Evolutionary conservation across 1,139 yeast species (phyloP), one percentile per base, ranked within the genome.

Genomic region (Arxiozyma slooffiae): DNA sequence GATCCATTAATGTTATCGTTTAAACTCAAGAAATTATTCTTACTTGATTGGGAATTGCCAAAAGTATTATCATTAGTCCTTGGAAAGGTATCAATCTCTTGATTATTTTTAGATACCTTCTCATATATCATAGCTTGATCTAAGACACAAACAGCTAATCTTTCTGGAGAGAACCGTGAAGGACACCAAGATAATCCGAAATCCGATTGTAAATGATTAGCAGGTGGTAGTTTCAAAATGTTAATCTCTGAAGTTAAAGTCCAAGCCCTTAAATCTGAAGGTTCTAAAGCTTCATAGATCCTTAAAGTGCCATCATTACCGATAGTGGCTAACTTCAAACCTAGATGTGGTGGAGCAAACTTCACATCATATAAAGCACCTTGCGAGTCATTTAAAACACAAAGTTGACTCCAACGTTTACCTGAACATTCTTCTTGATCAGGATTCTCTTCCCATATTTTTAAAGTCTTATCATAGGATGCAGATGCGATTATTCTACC

Each of bases 161-260:
- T 87, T 66, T 90, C 97, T 14, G 81, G 76, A 48, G 85, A 78
- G 56, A 86, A 86, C 62, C 87, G 81, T 1, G 96, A 82, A 0
- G 96, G 95, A 61, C 97, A 89, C 98, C 98, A 92, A 48, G 88
- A 82, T 39, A 92, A 70, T 36, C 89, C 81, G 64, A 90, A 92
- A 60, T 89, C 87, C 52, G 94, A 82, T 66, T 90, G 97, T 53
- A 88, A 71, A 59, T 86, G 87, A 46, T 84, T 79, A 1, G 92
- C 90, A 0, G 94, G 94, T 18, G 83, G 79, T n/a, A 71, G 70
- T 44, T 73, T 76, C 52, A 87, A 70, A n/a, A 88, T 79, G 14
- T 80, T 76, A 22, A 83, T 72, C 67, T 89, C 97, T 9, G 82
- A 75, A 7, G 88, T 78, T 41, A 85, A 67, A 1, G 85, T 78